Percentiles rank a stretch among this genome's conserved stretches.
Conservation (phyloP, 2,329 filamentous ascomycete species). For the Epichloe gansuensis region DNA sequence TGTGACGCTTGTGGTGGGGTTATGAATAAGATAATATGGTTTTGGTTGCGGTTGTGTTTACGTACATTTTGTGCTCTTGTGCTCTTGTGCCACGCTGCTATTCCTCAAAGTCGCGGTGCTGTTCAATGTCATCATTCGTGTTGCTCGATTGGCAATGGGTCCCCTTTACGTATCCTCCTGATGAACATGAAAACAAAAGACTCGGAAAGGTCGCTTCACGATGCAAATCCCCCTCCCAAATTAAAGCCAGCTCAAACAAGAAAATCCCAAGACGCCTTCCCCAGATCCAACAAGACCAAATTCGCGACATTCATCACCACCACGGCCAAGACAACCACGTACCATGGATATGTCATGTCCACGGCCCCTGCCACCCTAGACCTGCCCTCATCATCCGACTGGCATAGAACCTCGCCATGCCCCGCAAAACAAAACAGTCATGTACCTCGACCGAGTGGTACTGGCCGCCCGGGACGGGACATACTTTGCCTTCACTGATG, state of each 20-base stretch:
- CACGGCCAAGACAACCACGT: slow-evolving; percentile 41
- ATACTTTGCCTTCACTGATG: slow-evolving; percentile 41
- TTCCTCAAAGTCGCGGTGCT: neutral
- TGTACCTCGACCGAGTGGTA: slow-evolving; percentile 66
- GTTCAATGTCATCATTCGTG: too few species aligned
- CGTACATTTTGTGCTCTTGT: neutral
- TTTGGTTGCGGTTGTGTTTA: too few species aligned
- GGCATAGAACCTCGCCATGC: slow-evolving; percentile 23
- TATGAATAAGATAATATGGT: neutral
- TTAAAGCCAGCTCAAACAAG: neutral
- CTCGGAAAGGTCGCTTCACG: too few species aligned
- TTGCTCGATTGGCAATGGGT: too few species aligned
- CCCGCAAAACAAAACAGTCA: slow-evolving; percentile 49
- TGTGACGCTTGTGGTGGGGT: neutral
- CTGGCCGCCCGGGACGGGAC: slow-evolving; percentile 63
- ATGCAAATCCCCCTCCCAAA: too few species aligned
- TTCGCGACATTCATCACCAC: slow-evolving; percentile 70
- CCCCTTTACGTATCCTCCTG: too few species aligned
- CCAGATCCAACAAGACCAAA: slow-evolving; percentile 47
- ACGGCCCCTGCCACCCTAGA: slow-evolving; percentile 14
- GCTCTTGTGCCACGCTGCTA: neutral
- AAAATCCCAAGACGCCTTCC: slow-evolving; percentile 4
- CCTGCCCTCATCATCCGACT: slow-evolving; percentile 13
- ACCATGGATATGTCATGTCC: slow-evolving; percentile 64
- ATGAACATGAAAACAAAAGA: too few species aligned